Base-by-base conservation (phyloP, 2,329 filamentous ascomycete species). In the Neospermospora avenae region DNA sequence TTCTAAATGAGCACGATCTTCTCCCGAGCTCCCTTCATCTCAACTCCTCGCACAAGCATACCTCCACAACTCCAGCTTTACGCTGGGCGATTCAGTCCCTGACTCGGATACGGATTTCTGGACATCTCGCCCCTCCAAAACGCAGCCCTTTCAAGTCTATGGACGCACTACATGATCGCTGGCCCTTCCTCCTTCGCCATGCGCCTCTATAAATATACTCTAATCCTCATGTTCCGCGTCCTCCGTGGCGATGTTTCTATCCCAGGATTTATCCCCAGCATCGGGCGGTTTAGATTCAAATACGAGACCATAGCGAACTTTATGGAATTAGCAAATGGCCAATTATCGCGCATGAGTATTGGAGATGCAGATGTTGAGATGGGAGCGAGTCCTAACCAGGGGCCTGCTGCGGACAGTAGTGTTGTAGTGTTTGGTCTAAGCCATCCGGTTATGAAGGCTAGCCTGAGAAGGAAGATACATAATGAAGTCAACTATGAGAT, bases 191-290 rank as follows among this genome's bases (percentile, higher is more conserved):
- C 58, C 34, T 60, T 60, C 31, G 58, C 52, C 16, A 28, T 60
- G 28, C 58, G 58, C 14, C 51, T 60, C 16, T 60, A 60, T 31
- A 49, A 49, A 20, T 52, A 60, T 6, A 34, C 42, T n/a, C 20
- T 55, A 16, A 35, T 3, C 7, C 58, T 60, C 11, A 31, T 55
- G 34, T 42, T 60, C 8, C 20, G 18, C 13, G 31, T 44, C 16
- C 35, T 60, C 1, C 24, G 18, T 6, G 58, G 58, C 5, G 24
- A 56, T 25, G 11, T 45, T 16, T 51, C 44, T 8, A n/a, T 52
- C 3, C 58, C 58, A 11, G 58, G 58, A 4, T 55, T 56, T 31
- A 55, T 60, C 2, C 58, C 58, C 8, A 60, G 52, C 28, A 42
- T 56, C 25, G n/a, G 41, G 7, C n/a, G 58, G 6, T 60, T 41